Evolutionary conservation across 2,329 filamentous ascomycete species (phyloP).

Genomic region (Penicillium digitatum): DNA sequence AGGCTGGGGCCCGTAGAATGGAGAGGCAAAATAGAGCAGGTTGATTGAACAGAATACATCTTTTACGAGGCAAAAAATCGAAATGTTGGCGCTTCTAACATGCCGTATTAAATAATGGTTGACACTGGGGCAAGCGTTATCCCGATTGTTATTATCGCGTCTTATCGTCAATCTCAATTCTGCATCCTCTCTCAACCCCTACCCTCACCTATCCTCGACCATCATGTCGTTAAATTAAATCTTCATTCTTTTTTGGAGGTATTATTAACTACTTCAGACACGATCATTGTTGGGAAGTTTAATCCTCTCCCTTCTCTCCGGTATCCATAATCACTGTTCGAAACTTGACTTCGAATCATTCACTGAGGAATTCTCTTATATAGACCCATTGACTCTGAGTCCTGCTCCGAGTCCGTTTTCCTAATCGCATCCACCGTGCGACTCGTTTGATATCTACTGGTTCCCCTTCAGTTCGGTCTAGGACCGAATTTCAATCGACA

Average conservation of each 20-base stretch:
- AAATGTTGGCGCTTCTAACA: background rate
- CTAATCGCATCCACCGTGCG: conserved; percentile 2
- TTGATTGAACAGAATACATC: background rate
- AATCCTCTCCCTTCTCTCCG: background rate
- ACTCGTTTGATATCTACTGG: background rate
- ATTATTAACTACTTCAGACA: background rate
- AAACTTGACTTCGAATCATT: background rate
- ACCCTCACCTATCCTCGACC: conserved; percentile 3
- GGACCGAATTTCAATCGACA: conserved; percentile 33
- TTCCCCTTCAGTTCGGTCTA: conserved; percentile 30
- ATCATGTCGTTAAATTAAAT: conserved; percentile 6
- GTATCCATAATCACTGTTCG: background rate
- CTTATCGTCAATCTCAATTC: conserved; percentile 10
- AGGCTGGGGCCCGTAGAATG: background rate
- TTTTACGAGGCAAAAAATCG: background rate
- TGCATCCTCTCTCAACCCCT: conserved; percentile 9
- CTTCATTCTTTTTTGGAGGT: background rate
- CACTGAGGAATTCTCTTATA: background rate
- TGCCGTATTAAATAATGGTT: background rate
- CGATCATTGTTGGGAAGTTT: background rate
- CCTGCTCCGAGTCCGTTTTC: background rate
- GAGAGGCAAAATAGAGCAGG: background rate
- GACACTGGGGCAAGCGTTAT: conserved; percentile 11
- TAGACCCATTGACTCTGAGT: background rate
- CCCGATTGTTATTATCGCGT: conserved; percentile 11